phyloP scores from a whole-genome alignment of 2,329 filamentous ascomycete genomes.

The Verticillium klebahnii region DNA sequence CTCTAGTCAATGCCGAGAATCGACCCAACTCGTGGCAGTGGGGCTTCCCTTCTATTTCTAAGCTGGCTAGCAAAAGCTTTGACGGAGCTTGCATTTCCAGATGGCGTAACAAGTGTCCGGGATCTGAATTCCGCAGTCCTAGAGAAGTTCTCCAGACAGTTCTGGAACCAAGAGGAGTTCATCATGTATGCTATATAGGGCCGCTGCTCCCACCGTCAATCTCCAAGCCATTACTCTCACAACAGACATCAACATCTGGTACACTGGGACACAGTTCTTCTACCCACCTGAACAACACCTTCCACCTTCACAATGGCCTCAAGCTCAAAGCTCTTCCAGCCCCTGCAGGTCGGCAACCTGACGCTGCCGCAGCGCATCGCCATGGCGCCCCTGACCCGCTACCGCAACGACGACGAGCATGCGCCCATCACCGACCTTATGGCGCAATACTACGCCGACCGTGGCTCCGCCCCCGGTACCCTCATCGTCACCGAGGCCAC shows the following conservation, averaged over 20 bases:
- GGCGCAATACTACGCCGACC: constrained; percentile 22
- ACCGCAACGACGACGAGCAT: constrained; percentile 38
- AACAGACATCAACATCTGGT: neutral
- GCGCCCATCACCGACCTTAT: constrained; percentile 18
- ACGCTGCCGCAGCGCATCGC: constrained; percentile 39
- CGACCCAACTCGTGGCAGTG: neutral
- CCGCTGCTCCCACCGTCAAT: neutral
- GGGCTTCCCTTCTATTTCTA: neutral
- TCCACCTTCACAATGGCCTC: constrained; percentile 5
- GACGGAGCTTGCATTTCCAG: neutral
- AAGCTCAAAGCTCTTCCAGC: constrained; percentile 32
- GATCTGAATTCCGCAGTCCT: neutral
- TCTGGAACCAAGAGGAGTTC: neutral
- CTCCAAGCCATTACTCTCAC: neutral
- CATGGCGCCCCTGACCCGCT: constrained; percentile 55
- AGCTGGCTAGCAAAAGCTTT: neutral
- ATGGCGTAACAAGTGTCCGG: neutral
- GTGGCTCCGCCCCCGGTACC: constrained; percentile 37
- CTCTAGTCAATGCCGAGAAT: neutral
- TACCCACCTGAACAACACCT: neutral
- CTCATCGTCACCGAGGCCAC: constrained; percentile 26
- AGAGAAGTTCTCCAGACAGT: neutral
- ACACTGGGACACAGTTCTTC: too few species aligned
- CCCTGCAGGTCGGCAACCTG: constrained; percentile 34
- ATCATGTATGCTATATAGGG: neutral